A percentile compares a stretch with the other conserved stretches of the same genome.
Evolutionary conservation across 768 basidiomycete genomes (phyloP).

Genomic region (Amanita exitialis): DNA sequence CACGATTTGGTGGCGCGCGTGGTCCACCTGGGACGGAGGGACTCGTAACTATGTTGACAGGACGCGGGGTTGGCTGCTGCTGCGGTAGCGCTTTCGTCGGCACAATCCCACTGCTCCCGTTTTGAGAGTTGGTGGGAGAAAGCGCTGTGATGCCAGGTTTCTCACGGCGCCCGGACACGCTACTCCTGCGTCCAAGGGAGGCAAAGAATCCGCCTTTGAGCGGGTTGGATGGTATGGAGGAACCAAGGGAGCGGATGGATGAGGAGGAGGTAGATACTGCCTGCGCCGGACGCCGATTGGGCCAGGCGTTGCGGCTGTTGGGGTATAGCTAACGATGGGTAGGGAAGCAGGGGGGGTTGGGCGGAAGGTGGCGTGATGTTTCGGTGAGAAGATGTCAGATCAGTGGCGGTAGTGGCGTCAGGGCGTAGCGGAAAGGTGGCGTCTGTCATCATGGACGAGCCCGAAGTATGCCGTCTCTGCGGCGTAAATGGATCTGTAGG

Average conservation of each 20-base stretch:
- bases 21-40: constrained; percentile 61
- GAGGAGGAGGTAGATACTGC: constrained; percentile 31
- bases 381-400: constrained; percentile 41
- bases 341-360: constrained; percentile 53
- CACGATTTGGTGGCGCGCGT: constrained; percentile 53
- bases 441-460: constrained; percentile 64
- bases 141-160: constrained; percentile 11
- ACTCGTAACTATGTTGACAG: constrained; percentile 2
- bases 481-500: constrained; percentile 33
- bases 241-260: constrained; percentile 38
- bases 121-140: constrained; percentile 8
- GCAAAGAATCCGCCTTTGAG: constrained; percentile 64
- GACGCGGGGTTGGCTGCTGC: neutral
- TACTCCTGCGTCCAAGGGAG: constrained; percentile 63
- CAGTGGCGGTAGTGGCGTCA: constrained; percentile 74
- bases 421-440: constrained; percentile 70
- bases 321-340: constrained; percentile 54
- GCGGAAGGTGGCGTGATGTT: constrained; percentile 45
- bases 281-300: constrained; percentile 22
- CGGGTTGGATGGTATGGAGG: constrained; percentile 24
- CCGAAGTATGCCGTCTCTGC: constrained; percentile 59
- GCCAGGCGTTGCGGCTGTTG: constrained; percentile 19
- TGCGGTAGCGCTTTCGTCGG: neutral
- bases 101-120: neutral
- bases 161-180: constrained; percentile 22